These are phyloP conservation scores for Colletotrichum nymphaeae DNA, from an alignment of 2,329 filamentous ascomycete species.

Conservation along the genomic window DNA sequence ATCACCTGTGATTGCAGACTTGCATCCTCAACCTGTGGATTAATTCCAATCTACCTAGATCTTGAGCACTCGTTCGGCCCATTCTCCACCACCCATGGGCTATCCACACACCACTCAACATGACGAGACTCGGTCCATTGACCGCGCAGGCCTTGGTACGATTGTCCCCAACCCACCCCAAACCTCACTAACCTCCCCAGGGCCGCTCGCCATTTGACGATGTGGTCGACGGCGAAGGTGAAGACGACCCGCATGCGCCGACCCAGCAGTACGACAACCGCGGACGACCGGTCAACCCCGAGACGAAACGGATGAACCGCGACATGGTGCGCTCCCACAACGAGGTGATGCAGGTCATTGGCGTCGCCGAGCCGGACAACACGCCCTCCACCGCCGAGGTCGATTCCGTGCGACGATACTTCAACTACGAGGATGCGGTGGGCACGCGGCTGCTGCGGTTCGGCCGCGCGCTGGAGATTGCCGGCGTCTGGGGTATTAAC, in stretches of 20 bases:
- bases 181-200: constrained; percentile 44
- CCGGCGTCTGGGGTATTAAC: constrained; percentile 62
- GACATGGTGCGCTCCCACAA: constrained; percentile 71
- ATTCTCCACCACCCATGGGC: neutral
- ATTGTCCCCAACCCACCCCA: constrained; percentile 34
- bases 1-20: neutral
- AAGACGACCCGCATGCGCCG: constrained; percentile 52
- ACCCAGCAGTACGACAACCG: constrained; percentile 65
- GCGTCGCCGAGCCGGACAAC: constrained; percentile 69
- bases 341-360: constrained; percentile 72
- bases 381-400: constrained; percentile 50
- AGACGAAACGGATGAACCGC: constrained; percentile 65
- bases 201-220: constrained; percentile 72
- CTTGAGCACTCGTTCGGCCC: neutral
- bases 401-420: constrained; percentile 55
- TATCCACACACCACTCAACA: neutral
- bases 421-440: constrained; percentile 59
- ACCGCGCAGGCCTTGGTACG: constrained; percentile 67
- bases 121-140: constrained; percentile 55
- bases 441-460: constrained; percentile 52
- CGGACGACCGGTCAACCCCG: constrained; percentile 66
- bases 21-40: neutral
- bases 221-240: constrained; percentile 61
- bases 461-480: constrained; percentile 52
- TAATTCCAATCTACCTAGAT: neutral